These are phyloP conservation scores for Chlorella vulgaris DNA, from an alignment of 139 green algal species.

Conservation along the genomic window DNA sequence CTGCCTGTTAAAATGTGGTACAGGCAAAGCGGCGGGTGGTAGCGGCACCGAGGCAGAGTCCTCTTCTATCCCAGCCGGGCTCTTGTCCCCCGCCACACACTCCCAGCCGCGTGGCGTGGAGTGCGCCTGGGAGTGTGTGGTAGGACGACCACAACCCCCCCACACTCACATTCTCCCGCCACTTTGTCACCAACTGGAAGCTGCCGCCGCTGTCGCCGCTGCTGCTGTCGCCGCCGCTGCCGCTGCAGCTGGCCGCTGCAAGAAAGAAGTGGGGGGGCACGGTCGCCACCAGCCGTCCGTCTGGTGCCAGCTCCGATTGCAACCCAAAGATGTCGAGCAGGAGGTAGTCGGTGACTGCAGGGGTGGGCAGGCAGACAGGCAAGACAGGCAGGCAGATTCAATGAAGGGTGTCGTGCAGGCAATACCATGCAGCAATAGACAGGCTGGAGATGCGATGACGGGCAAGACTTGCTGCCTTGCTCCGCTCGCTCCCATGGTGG, in stretches of 20 bases:
- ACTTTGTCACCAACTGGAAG: conserved; percentile 13
- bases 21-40: no score
- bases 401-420: neutral
- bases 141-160: neutral
- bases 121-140: neutral
- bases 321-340: neutral
- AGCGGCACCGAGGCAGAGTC: no score
- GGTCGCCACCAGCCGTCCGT: neutral
- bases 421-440: no score
- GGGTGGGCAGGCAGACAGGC: neutral
- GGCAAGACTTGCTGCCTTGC: no score
- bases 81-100: no score
- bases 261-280: conserved; percentile 14
- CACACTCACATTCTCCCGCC: conserved; percentile 23
- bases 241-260: neutral
- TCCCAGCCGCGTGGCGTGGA: no score
- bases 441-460: no score
- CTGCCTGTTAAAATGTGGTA: no score
- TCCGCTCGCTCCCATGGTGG: no score
- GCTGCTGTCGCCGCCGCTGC: neutral
- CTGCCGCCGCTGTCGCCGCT: neutral
- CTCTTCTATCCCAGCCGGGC: no score
- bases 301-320: neutral
- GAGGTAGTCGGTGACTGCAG: conserved; percentile 32
- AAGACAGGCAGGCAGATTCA: neutral